Percentiles rank a stretch among this genome's conserved stretches.
phyloP scores from a whole-genome alignment of 2,329 filamentous ascomycete species.

The Furcasterigmium sp. region DNA sequence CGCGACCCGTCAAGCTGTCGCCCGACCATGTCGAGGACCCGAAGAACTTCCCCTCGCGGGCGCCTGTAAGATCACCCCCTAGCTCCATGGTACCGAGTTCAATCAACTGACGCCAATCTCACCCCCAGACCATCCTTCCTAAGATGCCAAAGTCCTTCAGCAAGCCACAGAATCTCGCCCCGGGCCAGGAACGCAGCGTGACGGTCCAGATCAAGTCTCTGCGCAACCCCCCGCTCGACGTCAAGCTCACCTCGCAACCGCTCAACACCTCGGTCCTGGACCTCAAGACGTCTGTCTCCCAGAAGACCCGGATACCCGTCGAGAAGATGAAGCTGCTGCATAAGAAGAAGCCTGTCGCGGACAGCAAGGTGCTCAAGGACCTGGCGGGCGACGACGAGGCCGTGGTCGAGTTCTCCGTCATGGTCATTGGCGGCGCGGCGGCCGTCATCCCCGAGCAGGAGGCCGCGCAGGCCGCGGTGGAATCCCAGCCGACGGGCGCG shows the following conservation, averaged over 20 bases:
- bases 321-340: conserved; percentile 82
- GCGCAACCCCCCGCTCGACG: conserved; percentile 66
- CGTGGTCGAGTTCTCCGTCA: conserved; percentile 72
- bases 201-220: conserved; percentile 67
- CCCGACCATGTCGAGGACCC: conserved; percentile 87
- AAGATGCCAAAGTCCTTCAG: conserved; percentile 56
- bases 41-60: conserved; percentile 67
- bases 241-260: conserved; percentile 59
- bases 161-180: conserved; percentile 41
- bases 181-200: conserved; percentile 46
- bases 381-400: conserved; percentile 53
- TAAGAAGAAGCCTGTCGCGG: conserved; percentile 79
- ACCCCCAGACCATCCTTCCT: conserved; percentile 62
- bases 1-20: conserved; percentile 74
- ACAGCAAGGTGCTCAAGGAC: conserved; percentile 74
- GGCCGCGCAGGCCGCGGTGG: conserved; percentile 7
- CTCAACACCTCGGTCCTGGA: conserved; percentile 71
- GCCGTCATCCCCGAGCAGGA: conserved; percentile 31
- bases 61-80: conserved; percentile 74
- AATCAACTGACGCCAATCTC: neutral
- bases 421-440: conserved; percentile 72
- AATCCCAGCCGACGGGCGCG: conserved; percentile 19
- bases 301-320: conserved; percentile 56
- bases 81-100: no score
- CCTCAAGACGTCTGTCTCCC: conserved; percentile 65